phyloP scores from a whole-genome alignment of 768 basidiomycete species.

The Pleurotus giganteus region DNA sequence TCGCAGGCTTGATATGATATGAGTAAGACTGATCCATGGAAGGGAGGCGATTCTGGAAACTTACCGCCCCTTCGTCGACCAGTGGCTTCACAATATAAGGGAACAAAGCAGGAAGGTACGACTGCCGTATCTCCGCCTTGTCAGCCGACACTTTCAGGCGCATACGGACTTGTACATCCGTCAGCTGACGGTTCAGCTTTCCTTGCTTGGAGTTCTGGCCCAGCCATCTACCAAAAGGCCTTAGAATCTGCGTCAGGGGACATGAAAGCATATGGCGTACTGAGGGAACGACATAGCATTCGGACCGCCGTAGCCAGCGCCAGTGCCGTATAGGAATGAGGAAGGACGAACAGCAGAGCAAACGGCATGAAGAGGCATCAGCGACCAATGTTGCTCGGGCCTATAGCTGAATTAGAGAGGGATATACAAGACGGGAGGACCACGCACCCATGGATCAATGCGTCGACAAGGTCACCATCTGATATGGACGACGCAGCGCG shows the following conservation, averaged over 20 bases:
- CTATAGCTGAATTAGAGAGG: slow-evolving; percentile 36
- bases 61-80: slow-evolving; percentile 66
- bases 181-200: slow-evolving; percentile 77
- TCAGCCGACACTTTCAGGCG: slow-evolving; percentile 91
- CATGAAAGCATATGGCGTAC: slow-evolving; percentile 43
- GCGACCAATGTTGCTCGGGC: slow-evolving; percentile 91
- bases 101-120: slow-evolving; percentile 88
- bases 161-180: slow-evolving; percentile 94
- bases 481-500: slow-evolving; percentile 91
- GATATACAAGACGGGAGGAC: not conserved
- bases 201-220: slow-evolving; percentile 94
- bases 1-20: slow-evolving; percentile 54
- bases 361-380: slow-evolving; percentile 93
- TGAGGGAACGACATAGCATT: slow-evolving; percentile 78
- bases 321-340: slow-evolving; percentile 74
- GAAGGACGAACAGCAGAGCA: slow-evolving; percentile 89
- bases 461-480: slow-evolving; percentile 91
- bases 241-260: not conserved
- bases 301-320: slow-evolving; percentile 63
- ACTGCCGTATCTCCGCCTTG: slow-evolving; percentile 85
- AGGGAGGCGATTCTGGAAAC: slow-evolving; percentile 29
- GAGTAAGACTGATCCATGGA: slow-evolving; percentile 2
- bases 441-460: slow-evolving; percentile 86
- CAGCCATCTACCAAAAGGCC: slow-evolving; percentile 72
- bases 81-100: slow-evolving; percentile 80